phyloP scores from a whole-genome alignment of 257 asterid genomes.

The Rhazya stricta region DNA sequence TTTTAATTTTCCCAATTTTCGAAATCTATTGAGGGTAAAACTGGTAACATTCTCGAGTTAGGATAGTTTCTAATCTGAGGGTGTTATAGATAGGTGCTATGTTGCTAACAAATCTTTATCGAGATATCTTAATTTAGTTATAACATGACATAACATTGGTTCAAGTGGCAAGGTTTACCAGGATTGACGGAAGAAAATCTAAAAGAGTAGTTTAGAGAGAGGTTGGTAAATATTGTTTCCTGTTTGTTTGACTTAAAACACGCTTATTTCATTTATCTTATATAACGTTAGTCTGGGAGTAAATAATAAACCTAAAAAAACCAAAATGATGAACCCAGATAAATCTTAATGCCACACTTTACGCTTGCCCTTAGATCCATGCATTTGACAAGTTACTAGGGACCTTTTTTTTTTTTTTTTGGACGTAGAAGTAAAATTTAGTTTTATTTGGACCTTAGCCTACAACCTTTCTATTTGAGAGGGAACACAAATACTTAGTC shows the following conservation, averaged over 20 bases:
- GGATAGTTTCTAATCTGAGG: too few relatives aligned
- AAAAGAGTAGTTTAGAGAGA: neutral
- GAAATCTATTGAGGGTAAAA: too few relatives aligned
- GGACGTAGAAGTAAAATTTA: neutral
- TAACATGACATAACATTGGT: neutral
- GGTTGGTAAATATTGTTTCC: neutral
- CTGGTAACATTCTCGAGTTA: too few relatives aligned
- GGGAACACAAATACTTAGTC: neutral
- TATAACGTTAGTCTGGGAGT: too few relatives aligned
- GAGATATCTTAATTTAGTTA: neutral
- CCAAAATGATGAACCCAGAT: neutral
- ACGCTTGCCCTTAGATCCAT: neutral
- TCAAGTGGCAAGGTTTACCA: neutral
- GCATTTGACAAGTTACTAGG: neutral
- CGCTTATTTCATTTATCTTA: neutral
- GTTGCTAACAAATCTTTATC: neutral
- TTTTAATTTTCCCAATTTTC: too few relatives aligned
- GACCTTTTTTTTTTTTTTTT: neutral
- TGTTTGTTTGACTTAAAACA: neutral
- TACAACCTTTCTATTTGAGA: neutral
- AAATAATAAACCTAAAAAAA: too few relatives aligned
- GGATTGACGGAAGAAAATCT: neutral
- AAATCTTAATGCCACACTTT: neutral
- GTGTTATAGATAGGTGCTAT: neutral
- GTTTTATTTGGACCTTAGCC: neutral